Evolutionary conservation across 371 early-diverging fungal genomes (phyloP), one percentile per base, ranked within the genome.

Genomic region (Mucor velutinosus): DNA sequence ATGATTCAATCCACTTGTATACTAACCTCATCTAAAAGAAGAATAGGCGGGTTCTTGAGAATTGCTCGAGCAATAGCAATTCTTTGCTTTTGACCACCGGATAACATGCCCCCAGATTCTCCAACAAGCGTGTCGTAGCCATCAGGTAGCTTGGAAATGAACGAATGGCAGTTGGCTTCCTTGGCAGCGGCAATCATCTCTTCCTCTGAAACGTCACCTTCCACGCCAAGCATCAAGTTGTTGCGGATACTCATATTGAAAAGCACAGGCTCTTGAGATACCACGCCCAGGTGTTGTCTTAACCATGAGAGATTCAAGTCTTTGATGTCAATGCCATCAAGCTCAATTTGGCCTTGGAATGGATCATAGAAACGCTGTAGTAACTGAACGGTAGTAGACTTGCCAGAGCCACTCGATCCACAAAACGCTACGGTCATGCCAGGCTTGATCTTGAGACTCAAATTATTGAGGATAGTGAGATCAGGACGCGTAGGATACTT

Each of bases 231-330:
- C 4, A 87, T 75, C 39, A 95, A 86, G 75, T 93, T 94, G 56
- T 92, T 90, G n/a, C 73, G 75, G 67, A 94, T 90, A 5, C 87
- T 76, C 11, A 89, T 85, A n/a, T 89, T 90, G 70, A 93, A 94
- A 14, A 94, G 75, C 1, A 84, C 81, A 7, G 94, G 95, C 39
- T 82, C 79, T 78, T 96, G 95, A 62, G 85, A 83, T 27, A 92
- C 90, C 47, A 78, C 82, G 47, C 89, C 90, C 55, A 92, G 86
- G n/a, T 89, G 85, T 12, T 73, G 69, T 27, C 90, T 79, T 8
- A 83, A 69, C 88, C 86, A 88, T 14, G 72, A 55, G 1, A 84
- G 77, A 69, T 89, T 87, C 49, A 91, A 65, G 11, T 70, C 65
- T 3, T 70, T 67, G 10, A 92, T 61, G 33, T 84, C 77, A 3